phyloP scores from a whole-genome alignment of 2,329 filamentous ascomycete genomes.

The Rutstroemia sp. region DNA sequence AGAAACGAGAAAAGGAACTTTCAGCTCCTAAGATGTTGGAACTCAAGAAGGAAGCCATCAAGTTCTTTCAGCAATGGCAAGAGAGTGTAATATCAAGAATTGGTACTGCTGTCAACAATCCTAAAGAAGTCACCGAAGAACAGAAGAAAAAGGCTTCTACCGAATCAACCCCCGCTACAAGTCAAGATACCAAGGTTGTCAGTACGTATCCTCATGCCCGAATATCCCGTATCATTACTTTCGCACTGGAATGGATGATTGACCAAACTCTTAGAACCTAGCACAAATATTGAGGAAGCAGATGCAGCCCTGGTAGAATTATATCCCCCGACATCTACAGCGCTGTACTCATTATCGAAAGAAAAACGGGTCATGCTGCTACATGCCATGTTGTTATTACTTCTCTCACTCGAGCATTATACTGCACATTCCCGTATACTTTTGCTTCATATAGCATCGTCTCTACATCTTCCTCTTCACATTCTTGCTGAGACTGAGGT shows the following conservation, averaged over 20 bases:
- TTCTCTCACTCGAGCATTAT: slow-evolving; percentile 74
- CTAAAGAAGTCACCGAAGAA: slow-evolving; percentile 34
- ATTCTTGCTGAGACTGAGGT: slow-evolving; percentile 64
- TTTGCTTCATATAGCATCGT: slow-evolving; percentile 62
- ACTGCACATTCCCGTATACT: slow-evolving; percentile 65
- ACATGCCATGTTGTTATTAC: slow-evolving; percentile 62
- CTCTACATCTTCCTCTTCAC: slow-evolving; percentile 58
- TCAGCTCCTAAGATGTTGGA: slow-evolving; percentile 47
- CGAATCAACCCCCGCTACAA: slow-evolving; percentile 21
- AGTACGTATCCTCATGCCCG: slow-evolving; percentile 17
- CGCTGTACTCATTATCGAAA: slow-evolving; percentile 50
- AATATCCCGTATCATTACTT: no score
- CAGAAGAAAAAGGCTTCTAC: slow-evolving; percentile 24
- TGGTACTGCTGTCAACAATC: slow-evolving; percentile 56
- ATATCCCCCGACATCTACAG: slow-evolving; percentile 53
- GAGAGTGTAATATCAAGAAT: slow-evolving; percentile 61
- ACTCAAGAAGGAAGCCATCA: slow-evolving; percentile 60
- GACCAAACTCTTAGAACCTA: slow-evolving; percentile 22
- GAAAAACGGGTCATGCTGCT: slow-evolving; percentile 61
- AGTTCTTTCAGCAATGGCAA: slow-evolving; percentile 77
- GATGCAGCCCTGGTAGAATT: slow-evolving; percentile 42
- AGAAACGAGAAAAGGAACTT: slow-evolving; percentile 40
- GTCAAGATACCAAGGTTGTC: slow-evolving; percentile 22
- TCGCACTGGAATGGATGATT: background rate
- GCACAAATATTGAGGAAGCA: slow-evolving; percentile 37